Evolutionary conservation across 2,329 filamentous ascomycete species (phyloP).

Genomic region (Aureobasidium zeae): DNA sequence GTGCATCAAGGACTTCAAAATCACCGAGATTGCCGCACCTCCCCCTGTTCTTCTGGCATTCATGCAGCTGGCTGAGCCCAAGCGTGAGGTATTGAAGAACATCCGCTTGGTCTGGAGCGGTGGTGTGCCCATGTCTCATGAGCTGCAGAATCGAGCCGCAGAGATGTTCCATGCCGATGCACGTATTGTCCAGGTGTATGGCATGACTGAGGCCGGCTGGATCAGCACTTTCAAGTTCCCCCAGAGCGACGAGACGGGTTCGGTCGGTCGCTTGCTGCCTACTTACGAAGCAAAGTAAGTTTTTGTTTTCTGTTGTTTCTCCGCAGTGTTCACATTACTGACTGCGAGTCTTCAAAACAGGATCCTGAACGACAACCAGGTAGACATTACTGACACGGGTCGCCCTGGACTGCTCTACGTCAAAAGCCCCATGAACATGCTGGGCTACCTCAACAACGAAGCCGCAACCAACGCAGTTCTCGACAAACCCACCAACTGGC

Average conservation of each 20-base stretch:
- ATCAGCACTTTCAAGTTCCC: slow-evolving; percentile 33
- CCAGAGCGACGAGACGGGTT: slow-evolving; percentile 36
- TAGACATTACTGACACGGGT: slow-evolving; percentile 25
- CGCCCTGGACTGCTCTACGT: slow-evolving; percentile 36
- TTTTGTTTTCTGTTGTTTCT: no score
- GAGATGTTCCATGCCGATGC: slow-evolving; percentile 34
- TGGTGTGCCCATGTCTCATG: slow-evolving; percentile 38
- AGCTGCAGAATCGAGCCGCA: slow-evolving; percentile 34
- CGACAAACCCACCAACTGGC: slow-evolving; percentile 17
- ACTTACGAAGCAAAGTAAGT: slow-evolving; percentile 28
- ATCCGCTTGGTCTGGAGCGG: slow-evolving; percentile 40
- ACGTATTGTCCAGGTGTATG: slow-evolving; percentile 42
- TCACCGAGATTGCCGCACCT: slow-evolving; percentile 42
- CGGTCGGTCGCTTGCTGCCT: slow-evolving; percentile 39
- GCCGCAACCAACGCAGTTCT: slow-evolving; percentile 21
- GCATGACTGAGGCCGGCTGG: slow-evolving; percentile 46
- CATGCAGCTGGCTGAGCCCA: slow-evolving; percentile 28
- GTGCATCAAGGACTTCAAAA: slow-evolving; percentile 33
- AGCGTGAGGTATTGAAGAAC: slow-evolving; percentile 31
- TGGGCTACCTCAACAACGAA: slow-evolving; percentile 28
- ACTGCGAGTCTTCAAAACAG: no score
- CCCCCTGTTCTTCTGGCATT: slow-evolving; percentile 35
- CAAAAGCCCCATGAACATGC: slow-evolving; percentile 34
- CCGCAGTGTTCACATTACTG: no score
- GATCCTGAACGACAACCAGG: no score